Conservation (phyloP, 768 basidiomycete species). For the Tricholoma hemisulphureum region DNA sequence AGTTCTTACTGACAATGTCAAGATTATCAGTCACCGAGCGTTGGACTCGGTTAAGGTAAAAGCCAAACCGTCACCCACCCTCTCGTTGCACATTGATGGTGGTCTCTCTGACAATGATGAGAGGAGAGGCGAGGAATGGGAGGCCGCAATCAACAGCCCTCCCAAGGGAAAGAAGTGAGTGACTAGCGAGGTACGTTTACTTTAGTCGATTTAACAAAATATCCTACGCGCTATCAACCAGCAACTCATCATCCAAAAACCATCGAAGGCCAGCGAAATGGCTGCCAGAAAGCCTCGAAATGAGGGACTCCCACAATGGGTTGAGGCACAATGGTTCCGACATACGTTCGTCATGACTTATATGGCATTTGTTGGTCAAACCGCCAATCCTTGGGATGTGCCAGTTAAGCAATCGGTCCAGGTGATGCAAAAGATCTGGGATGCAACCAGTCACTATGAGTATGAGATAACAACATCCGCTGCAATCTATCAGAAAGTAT, state of each 20-base stretch:
- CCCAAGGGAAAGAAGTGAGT: no score
- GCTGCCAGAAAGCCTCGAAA: not conserved
- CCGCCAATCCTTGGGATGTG: no score
- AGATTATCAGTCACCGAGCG: not conserved
- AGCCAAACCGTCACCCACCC: not conserved
- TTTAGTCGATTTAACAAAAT: not conserved
- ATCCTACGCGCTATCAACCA: not conserved
- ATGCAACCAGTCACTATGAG: no score
- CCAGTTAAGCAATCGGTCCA: no score
- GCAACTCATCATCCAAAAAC: not conserved
- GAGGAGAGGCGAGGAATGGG: no score
- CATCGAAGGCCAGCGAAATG: not conserved
- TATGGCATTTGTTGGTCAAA: not conserved
- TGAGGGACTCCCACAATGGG: not conserved
- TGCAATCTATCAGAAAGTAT: no score
- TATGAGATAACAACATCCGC: no score
- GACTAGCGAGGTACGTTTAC: not conserved
- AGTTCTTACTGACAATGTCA: not conserved
- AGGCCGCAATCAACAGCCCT: no score
- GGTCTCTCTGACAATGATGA: no score
- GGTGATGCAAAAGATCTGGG: no score
- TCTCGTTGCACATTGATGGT: no score
- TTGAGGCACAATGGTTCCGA: not conserved
- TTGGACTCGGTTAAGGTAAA: not conserved
- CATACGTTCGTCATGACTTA: not conserved